A percentile compares a stretch with the other conserved stretches of the same genome.
Evolutionary conservation across 768 basidiomycete species (phyloP).

Genomic region (Tubosaeta sp.): DNA sequence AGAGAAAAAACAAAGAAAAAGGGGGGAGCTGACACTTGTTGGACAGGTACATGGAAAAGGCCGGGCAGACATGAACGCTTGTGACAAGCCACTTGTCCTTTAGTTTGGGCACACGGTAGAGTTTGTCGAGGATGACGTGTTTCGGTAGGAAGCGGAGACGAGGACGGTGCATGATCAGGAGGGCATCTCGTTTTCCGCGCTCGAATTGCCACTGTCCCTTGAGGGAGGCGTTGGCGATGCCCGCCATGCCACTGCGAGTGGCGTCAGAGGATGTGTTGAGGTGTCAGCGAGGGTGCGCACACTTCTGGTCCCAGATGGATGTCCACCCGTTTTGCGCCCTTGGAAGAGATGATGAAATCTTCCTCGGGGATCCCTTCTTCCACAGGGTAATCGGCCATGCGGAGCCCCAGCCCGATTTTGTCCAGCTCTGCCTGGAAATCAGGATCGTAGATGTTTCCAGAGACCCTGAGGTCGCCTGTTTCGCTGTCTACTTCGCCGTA

Average conservation of each 20-base stretch:
- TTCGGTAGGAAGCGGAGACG: constrained; percentile 18
- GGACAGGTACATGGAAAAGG: constrained; percentile 32
- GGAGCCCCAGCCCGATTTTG: not conserved
- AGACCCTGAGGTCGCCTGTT: constrained; percentile 28
- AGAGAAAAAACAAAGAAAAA: not conserved
- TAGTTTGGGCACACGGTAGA: constrained; percentile 24
- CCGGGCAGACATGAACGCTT: constrained; percentile 28
- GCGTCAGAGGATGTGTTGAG: not conserved
- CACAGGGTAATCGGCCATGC: constrained; percentile 14
- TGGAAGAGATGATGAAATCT: constrained; percentile 21
- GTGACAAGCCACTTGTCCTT: constrained; percentile 33
- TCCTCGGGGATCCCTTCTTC: constrained; percentile 16
- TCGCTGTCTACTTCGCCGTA: constrained; percentile 29
- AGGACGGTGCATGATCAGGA: constrained; percentile 33
- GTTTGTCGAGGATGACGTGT: constrained; percentile 19
- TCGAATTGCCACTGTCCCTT: constrained; percentile 35
- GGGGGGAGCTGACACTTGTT: constrained; percentile 16
- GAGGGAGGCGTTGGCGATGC: constrained; percentile 29
- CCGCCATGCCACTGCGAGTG: constrained; percentile 14
- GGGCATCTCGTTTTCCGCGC: constrained; percentile 28
- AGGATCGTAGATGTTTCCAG: constrained; percentile 32
- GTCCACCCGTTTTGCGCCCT: constrained; percentile 15
- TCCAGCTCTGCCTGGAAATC: constrained; percentile 16
- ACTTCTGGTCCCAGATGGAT: constrained; percentile 10
- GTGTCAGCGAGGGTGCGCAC: constrained; percentile 14